Percentiles rank a stretch among this genome's conserved stretches.
Conservation (phyloP, 2,329 filamentous ascomycete species). For the Nemania bipapillata region DNA sequence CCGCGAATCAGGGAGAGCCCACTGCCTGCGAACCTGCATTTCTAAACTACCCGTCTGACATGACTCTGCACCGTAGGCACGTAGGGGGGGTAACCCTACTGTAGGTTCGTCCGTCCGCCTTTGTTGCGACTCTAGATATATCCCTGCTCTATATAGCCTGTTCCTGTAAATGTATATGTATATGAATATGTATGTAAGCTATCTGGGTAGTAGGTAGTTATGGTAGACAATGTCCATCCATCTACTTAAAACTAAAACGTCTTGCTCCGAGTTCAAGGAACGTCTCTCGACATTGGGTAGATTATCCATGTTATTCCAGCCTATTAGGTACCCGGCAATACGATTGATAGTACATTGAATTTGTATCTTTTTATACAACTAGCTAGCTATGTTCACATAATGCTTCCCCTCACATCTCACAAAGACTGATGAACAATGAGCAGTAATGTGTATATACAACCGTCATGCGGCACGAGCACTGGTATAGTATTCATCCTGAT, state of each 20-base stretch:
- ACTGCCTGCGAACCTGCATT: slow-evolving; percentile 2
- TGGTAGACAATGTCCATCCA: not conserved
- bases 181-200: not conserved
- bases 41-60: slow-evolving; percentile 15
- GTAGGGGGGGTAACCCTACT: not conserved
- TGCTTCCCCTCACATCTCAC: not conserved
- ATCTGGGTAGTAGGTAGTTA: not conserved
- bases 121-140: not conserved
- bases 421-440: not conserved
- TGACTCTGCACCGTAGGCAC: not conserved
- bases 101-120: not conserved
- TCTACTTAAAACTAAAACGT: not conserved
- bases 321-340: not conserved
- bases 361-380: slow-evolving; percentile 13
- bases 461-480: not conserved
- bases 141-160: not conserved
- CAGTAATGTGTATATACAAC: slow-evolving; percentile 7
- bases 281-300: not conserved
- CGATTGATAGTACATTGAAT: not conserved
- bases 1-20: slow-evolving; percentile 3
- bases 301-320: not conserved
- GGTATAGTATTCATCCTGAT: not conserved
- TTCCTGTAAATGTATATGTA: no score
- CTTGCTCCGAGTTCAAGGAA: not conserved
- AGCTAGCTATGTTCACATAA: not conserved